Evolutionary conservation across 768 basidiomycete species (phyloP).

Genomic region (Collybiopsis confluens): DNA sequence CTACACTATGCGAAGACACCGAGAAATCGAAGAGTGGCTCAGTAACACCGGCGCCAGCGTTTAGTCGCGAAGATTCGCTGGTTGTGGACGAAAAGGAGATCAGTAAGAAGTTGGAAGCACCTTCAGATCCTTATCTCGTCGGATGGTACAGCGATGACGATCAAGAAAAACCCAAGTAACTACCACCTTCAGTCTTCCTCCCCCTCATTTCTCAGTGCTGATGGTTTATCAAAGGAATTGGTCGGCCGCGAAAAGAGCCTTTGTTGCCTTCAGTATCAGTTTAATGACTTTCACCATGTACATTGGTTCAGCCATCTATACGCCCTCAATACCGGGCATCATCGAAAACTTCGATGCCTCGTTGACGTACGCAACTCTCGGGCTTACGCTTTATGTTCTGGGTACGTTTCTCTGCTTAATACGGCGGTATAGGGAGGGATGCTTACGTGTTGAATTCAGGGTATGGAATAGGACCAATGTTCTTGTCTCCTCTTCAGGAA

Average conservation of each 20-base stretch:
- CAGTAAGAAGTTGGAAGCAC: neutral
- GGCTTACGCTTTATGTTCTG: conserved; percentile 23
- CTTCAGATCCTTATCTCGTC: conserved; percentile 12
- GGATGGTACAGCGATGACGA: conserved; percentile 24
- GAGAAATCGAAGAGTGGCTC: conserved; percentile 7
- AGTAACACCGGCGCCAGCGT: neutral
- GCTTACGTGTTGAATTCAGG: neutral
- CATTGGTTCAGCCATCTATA: conserved; percentile 30
- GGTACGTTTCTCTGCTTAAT: conserved; percentile 9
- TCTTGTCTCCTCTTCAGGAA: conserved; percentile 27
- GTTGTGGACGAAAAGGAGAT: conserved; percentile 2
- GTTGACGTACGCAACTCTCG: conserved; percentile 19
- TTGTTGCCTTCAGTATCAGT: conserved; percentile 28
- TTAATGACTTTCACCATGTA: conserved; percentile 30
- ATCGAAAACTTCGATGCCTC: conserved; percentile 8
- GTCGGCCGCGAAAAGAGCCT: conserved; percentile 22
- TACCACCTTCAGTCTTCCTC: neutral
- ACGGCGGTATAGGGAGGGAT: too few species aligned
- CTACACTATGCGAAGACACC: conserved; percentile 8
- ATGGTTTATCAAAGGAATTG: conserved; percentile 20
- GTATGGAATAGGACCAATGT: conserved; percentile 23
- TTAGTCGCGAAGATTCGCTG: conserved; percentile 5
- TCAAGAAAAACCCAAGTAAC: conserved; percentile 22
- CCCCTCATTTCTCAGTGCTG: conserved; percentile 6
- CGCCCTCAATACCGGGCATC: conserved; percentile 22